Evolutionary conservation across 179 eudicot species (phyloP), one percentile per base, ranked within the genome.

Genomic region (Beta lomatogona): DNA sequence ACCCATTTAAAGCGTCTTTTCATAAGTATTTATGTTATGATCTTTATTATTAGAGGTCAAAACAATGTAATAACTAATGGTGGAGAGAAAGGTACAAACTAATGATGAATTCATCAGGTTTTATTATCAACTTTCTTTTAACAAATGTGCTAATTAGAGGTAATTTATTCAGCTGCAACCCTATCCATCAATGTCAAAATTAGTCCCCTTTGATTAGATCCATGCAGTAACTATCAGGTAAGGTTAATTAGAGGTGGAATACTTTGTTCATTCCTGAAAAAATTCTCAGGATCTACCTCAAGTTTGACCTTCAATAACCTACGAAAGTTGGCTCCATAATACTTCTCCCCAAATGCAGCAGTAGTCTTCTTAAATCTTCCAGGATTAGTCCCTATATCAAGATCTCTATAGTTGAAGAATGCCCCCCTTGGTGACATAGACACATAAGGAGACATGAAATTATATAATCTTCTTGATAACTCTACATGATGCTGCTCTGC

Each of bases 321-420:
- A 9, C 1, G 72, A 46, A 80, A 80, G 48, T 80, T 80, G 71
- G 16, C 6, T 25, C 82, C 82, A 63, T 80, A 71, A 50, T 80
- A 80, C 48, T 46, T 71, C 25, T 0, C 1, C 61, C 82, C 72
- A 16, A 59, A 80, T 45, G 15, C 18, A 46, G 70, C 50, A 31
- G 45, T 5, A 46, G 28, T 59, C 15, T 4, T 52, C 8, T 52
- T 9, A 52, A 46, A 59, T 25, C 14, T 61, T 25, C 77, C 82
- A 28, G 54, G 13, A 73, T 81, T 81, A 0, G 50, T 55, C 10
- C 83, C 79, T 14, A 65, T 13, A 53, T 80, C 83, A 45, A 74
- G 55, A 54, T 81, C 83, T 81, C 73, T 74, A 10, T 81, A 80
- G 82, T 81, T 74, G 46, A 65, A 75, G 58, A 65, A 81, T 60